phyloP scores from a whole-genome alignment of 2,329 filamentous ascomycete genomes.

The Colletotrichum navitas region DNA sequence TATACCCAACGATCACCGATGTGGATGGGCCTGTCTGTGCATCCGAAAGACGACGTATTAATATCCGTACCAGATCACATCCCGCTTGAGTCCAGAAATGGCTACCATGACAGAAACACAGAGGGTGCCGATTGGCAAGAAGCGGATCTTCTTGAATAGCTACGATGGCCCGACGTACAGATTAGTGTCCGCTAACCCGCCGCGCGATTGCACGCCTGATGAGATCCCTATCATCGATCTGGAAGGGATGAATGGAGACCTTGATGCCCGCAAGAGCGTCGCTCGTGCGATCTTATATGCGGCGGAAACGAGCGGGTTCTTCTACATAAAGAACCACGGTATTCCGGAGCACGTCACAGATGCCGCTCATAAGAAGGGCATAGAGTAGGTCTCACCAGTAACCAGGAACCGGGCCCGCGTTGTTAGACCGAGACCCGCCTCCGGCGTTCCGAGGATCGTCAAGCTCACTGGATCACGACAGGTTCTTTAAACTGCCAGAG shows the following conservation, averaged over 20 bases:
- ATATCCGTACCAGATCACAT: neutral
- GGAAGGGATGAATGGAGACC: conserved; percentile 50
- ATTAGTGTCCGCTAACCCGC: conserved; percentile 45
- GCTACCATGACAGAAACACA: conserved; percentile 6
- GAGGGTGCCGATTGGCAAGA: conserved; percentile 21
- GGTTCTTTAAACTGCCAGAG: conserved; percentile 49
- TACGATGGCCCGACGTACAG: conserved; percentile 36
- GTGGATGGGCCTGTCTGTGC: neutral
- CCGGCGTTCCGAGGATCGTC: neutral
- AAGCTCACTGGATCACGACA: conserved; percentile 44
- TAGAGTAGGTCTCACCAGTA: conserved; percentile 49
- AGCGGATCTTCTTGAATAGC: conserved; percentile 25
- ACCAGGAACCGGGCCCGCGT: conserved; percentile 42
- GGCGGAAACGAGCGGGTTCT: conserved; percentile 59
- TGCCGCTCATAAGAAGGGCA: conserved; percentile 40
- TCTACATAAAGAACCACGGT: conserved; percentile 61
- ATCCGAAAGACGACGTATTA: neutral
- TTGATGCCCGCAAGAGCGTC: conserved; percentile 52
- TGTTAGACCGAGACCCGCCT: conserved; percentile 13
- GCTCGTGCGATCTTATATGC: conserved; percentile 55
- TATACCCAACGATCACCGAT: neutral
- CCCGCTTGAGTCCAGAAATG: neutral
- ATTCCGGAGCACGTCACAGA: conserved; percentile 51
- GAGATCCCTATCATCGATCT: conserved; percentile 63
- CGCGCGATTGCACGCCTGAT: conserved; percentile 53